Evolutionary conservation across 768 basidiomycete species (phyloP), one percentile per base, ranked within the genome.

Genomic region (Kondoa subrosea): DNA sequence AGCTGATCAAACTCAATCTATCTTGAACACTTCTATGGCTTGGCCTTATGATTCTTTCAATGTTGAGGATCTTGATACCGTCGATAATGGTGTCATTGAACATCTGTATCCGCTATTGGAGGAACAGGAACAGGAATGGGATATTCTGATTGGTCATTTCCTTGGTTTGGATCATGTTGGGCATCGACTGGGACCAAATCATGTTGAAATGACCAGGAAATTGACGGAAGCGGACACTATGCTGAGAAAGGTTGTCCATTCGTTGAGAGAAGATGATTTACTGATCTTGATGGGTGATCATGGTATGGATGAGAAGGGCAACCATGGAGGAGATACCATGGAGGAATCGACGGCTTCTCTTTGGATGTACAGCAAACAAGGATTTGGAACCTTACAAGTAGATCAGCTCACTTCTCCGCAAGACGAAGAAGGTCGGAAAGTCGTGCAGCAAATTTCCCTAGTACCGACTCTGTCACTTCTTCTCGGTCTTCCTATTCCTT

Each of bases 141-240:
- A 91, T 77, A 83, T 96, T 68, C 79, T 92, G 27, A 82, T 99
- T 30, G 93, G 88, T 3, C 95, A 97, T 73, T 87, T 91, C 72
- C 82, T 99, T 29, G 95, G 95, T 16, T 89, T 96, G 1, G 95
- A 97, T 76, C 95, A 97, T 75, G 91, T 87, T 56, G 95, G 95
- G 0, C 93, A 99, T 74, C 82, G 95, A 65, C 84, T 96, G 4
- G 92, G 93, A 0, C 91, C 93, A 0, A 85, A 88, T 66, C 87
- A 91, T 72, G 83, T 85, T 0, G 84, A 83, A 61, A 95, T 96
- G 91, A 83, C 81, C 70, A 78, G 83, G 27, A 99, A 99, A 77
- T 79, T 97, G 25, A 75, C 79, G 67, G 90, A 96, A 76, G 93
- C 96, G 89, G 85, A 97, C 75, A 75, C 80, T 31, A 85, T 95